Conservation (phyloP, 2,329 filamentous ascomycete species). For the Scytalidium sp. region DNA sequence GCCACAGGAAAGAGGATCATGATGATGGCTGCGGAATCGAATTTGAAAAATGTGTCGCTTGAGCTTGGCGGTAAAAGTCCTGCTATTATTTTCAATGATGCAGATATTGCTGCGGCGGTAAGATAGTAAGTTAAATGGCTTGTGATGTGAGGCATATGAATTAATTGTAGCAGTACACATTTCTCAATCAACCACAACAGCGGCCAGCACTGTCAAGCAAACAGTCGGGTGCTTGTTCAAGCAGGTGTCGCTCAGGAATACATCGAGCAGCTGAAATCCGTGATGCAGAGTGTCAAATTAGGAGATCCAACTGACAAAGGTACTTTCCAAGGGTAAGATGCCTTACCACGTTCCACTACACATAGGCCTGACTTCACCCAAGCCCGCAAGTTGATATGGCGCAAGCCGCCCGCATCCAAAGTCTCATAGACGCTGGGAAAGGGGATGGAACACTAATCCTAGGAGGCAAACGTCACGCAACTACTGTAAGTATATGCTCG, state of each 20-base stretch:
- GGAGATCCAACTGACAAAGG: neutral
- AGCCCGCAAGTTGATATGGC: slow-evolving; percentile 4
- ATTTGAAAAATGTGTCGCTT: slow-evolving; percentile 58
- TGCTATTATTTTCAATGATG: slow-evolving; percentile 58
- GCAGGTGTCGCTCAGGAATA: slow-evolving; percentile 55
- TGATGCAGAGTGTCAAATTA: neutral
- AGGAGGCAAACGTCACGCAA: neutral
- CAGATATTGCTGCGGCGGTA: slow-evolving; percentile 34
- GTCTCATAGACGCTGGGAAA: slow-evolving; percentile 2
- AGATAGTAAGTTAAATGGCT: neutral
- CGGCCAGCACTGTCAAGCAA: slow-evolving; percentile 39
- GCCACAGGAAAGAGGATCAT: slow-evolving; percentile 67
- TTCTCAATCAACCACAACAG: neutral
- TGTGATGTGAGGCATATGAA: neutral
- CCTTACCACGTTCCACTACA: too few species aligned
- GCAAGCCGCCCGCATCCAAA: slow-evolving; percentile 3
- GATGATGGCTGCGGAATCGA: slow-evolving; percentile 58
- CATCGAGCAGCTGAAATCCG: slow-evolving; percentile 35
- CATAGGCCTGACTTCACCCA: neutral
- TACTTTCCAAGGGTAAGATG: neutral
- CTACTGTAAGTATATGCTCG: neutral
- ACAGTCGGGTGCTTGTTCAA: slow-evolving; percentile 67
- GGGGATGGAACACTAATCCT: neutral
- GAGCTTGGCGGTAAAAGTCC: slow-evolving; percentile 63
- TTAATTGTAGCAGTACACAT: neutral